Evolutionary conservation across 495 filamentous ascomycete species (phyloP).

Genomic region (Wilcoxina mikolae): DNA sequence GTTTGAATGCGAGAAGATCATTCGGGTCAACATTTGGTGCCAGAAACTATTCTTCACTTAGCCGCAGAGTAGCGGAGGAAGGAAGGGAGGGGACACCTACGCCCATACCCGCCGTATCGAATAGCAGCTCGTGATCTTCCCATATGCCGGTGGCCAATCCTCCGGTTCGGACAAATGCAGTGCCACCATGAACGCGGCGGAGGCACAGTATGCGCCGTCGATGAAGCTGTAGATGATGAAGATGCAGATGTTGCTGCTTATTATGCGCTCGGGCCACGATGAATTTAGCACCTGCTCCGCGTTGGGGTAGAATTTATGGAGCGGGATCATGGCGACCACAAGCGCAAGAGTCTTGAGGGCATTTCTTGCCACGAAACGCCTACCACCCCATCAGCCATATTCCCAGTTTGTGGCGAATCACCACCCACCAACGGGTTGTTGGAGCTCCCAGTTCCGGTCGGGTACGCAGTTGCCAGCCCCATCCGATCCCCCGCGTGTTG

Average conservation of each 20-base stretch:
- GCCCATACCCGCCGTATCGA: background rate
- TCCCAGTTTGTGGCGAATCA: background rate
- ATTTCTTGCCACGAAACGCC: background rate
- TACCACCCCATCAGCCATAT: background rate
- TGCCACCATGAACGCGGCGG: background rate
- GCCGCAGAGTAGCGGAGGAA: background rate
- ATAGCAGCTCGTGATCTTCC: background rate
- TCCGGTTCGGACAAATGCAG: background rate
- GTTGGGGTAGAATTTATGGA: background rate
- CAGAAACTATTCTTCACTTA: conserved; percentile 1
- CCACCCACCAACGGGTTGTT: background rate
- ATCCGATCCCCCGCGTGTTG: background rate
- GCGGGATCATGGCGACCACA: background rate
- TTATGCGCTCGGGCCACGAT: background rate
- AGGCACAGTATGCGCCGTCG: background rate
- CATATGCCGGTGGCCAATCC: background rate
- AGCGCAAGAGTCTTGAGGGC: background rate
- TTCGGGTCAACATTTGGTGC: background rate
- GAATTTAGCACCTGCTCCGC: background rate
- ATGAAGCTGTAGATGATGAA: background rate
- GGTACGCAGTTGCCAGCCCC: background rate
- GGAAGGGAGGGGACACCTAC: background rate
- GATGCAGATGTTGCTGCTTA: background rate
- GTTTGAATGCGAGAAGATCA: background rate
- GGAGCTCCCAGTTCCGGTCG: background rate